Evolutionary conservation across 768 basidiomycete species (phyloP), one percentile per base, ranked within the genome.

Genomic region (Chiua virens): DNA sequence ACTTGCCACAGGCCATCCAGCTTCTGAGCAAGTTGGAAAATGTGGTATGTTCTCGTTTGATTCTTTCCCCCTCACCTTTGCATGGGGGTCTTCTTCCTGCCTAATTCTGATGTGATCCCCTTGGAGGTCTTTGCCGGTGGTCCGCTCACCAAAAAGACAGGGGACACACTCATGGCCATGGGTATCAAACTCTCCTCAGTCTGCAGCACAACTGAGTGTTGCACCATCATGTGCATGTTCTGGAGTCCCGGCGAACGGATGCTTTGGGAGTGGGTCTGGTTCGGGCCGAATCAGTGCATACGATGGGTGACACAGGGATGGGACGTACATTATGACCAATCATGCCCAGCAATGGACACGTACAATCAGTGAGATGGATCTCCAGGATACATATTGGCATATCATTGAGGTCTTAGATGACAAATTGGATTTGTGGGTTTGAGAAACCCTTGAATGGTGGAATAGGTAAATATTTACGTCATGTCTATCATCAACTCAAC

Each of bases 171-270:
- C n/a, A 61, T 64, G 8, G n/a, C n/a, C 5, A 56, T 67, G 0
- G 74, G 77, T 1, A 71, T 77, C 7, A 63, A 60, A 11, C 36
- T 77, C 3, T 27, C 46, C 10, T 46, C 63, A 1, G 38, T 68
- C 0, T 77, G 76, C 42, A 75, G 77, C n/a, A 58, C 48, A 15
- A 79, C 73, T 0, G 76, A 78, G 50, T 62, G 68, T 28, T 63
- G 71, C 9, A 41, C 53, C 0, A 43, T 69, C 9, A 61, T 62
- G 0, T 18, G 49, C 25, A 21, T n/a, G n/a, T n/a, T n/a, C n/a
- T n/a, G n/a, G n/a, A n/a, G n/a, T 55, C 0, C 54, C 2, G 7
- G 17, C 0, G 63, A 75, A 23, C 45, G 41, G 38, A 68, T 65
- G 58, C 61, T 66, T 9, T 78, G 71, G 67, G 60, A 71, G 4